phyloP scores from a whole-genome alignment of 2,329 filamentous ascomycete species.

The Fusarium udum region DNA sequence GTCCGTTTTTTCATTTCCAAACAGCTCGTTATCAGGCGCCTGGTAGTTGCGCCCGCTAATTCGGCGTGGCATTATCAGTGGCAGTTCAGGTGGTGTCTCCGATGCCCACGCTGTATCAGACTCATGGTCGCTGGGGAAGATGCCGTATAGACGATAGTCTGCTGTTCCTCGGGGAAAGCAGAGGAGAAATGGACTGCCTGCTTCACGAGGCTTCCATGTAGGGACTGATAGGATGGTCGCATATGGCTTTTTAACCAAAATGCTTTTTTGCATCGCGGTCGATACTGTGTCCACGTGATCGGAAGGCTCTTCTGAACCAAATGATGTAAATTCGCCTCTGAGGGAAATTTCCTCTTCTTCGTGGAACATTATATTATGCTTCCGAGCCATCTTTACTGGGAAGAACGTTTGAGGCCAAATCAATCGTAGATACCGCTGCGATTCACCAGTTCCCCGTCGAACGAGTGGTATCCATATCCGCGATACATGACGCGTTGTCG shows the following conservation, averaged over 20 bases:
- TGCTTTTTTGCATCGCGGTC: rapidly evolving
- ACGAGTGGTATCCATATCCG: neutral
- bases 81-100: neutral
- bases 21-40: rapidly evolving
- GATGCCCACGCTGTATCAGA: neutral
- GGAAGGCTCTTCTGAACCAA: neutral
- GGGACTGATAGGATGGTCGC: neutral
- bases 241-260: neutral
- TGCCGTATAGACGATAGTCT: neutral
- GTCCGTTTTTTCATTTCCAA: neutral
- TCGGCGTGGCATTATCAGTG: neutral
- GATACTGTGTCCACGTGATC: neutral
- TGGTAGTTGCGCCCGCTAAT: rapidly evolving
- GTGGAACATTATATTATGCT: neutral
- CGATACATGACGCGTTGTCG: neutral
- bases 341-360: neutral
- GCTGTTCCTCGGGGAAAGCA: neutral
- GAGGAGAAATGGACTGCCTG: neutral
- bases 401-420: neutral
- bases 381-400: neutral
- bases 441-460: neutral
- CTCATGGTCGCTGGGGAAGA: neutral
- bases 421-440: neutral
- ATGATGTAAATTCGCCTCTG: too few species aligned
- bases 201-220: neutral